Percentiles rank a stretch among this genome's conserved stretches.
phyloP scores from a whole-genome alignment of 2,329 filamentous ascomycete species.

The Aspergillus felis region DNA sequence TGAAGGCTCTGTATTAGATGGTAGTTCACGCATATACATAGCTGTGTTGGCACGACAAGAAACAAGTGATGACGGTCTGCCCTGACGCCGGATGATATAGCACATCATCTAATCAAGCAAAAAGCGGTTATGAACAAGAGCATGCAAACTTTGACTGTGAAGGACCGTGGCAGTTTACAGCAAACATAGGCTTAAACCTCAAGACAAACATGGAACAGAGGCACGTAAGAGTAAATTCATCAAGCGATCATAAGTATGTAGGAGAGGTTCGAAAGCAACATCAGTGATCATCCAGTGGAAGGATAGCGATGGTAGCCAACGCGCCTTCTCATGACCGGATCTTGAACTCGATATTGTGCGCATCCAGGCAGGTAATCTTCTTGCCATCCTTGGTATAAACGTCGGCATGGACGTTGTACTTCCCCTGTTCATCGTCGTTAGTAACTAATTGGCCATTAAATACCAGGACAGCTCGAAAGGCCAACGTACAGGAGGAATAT shows the following conservation, averaged over 20 bases:
- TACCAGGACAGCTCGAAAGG: neutral
- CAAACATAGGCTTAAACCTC: neutral
- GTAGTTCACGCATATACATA: slow-evolving; percentile 5
- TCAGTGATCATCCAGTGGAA: neutral
- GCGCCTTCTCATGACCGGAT: neutral
- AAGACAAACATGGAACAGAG: neutral
- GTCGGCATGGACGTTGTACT: slow-evolving; percentile 83
- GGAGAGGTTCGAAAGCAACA: neutral
- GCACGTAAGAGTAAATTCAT: neutral
- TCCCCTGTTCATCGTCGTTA: slow-evolving; percentile 58
- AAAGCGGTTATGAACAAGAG: neutral
- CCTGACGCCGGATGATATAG: slow-evolving; percentile 12
- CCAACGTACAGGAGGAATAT: slow-evolving; percentile 79
- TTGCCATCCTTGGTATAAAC: slow-evolving; percentile 69
- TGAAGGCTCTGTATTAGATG: neutral
- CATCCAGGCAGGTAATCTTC: slow-evolving; percentile 82
- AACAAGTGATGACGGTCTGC: slow-evolving; percentile 1
- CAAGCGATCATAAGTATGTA: neutral
- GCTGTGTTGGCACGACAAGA: neutral
- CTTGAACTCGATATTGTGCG: slow-evolving; percentile 42
- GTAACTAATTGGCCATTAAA: neutral
- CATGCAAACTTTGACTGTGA: slow-evolving; percentile 1
- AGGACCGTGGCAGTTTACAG: neutral
- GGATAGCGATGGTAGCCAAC: neutral
- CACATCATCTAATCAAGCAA: slow-evolving; percentile 3